Evolutionary conservation across 108 stramenopile genomes (phyloP).

Genomic region (Epipyxis sp.): DNA sequence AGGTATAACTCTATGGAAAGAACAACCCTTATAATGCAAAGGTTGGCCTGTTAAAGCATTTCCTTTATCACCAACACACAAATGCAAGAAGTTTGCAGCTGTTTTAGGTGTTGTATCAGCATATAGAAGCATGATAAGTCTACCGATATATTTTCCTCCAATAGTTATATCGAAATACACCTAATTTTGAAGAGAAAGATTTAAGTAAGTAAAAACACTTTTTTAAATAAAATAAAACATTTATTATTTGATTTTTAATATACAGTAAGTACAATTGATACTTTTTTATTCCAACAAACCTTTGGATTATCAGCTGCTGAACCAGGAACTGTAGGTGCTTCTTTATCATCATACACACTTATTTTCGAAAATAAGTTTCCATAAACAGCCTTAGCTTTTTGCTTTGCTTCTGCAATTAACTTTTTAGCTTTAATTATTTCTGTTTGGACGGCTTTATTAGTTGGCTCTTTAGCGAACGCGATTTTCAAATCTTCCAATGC

Average conservation of each 20-base stretch:
- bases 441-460: conserved; percentile 82
- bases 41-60: conserved; percentile 61
- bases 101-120: conserved; percentile 88
- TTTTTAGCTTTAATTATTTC: conserved; percentile 57
- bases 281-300: too few species aligned
- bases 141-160: conserved; percentile 17
- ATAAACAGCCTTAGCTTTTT: conserved; percentile 80
- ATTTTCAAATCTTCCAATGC: conserved; percentile 83
- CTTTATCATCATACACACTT: conserved; percentile 85
- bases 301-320: background rate
- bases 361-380: conserved; percentile 83
- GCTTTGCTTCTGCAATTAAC: conserved; percentile 40
- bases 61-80: conserved; percentile 76
- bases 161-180: conserved; percentile 90
- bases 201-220: conserved; percentile 47
- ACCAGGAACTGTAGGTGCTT: conserved; percentile 41
- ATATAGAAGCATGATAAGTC: conserved; percentile 74
- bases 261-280: too few species aligned
- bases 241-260: too few species aligned
- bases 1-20: conserved; percentile 82
- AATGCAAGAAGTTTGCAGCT: conserved; percentile 86
- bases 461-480: conserved; percentile 71
- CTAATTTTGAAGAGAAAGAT: conserved; percentile 75
- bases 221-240: background rate
- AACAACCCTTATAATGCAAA: conserved; percentile 80